phyloP scores from a whole-genome alignment of 1,284 basidiomycete genomes.

The Malassezia psittaci region DNA sequence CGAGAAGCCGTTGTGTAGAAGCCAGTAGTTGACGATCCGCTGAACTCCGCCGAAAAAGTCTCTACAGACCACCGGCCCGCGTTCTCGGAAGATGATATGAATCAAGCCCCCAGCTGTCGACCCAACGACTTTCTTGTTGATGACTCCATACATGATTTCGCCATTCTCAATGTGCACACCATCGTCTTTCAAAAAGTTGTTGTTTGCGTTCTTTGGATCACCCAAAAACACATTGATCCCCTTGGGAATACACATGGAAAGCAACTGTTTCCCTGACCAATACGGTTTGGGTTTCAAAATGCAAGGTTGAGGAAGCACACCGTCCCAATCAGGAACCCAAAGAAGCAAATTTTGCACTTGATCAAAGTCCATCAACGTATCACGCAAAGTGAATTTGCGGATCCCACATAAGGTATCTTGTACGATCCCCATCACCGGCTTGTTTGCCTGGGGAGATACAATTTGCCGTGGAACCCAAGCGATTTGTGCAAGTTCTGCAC shows the following conservation, averaged over 20 bases:
- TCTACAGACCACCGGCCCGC: conserved; percentile 84
- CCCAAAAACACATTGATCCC: conserved; percentile 74
- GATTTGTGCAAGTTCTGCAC: conserved; percentile 92
- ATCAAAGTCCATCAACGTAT: conserved; percentile 50
- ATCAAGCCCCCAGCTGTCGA: conserved; percentile 79
- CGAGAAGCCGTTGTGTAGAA: conserved; percentile 96
- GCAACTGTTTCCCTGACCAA: conserved; percentile 96
- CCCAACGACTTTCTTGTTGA: conserved; percentile 97
- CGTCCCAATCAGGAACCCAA: conserved; percentile 97
- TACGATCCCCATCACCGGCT: conserved; percentile 99
- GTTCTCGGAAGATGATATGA: conserved; percentile 94
- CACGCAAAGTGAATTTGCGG: conserved; percentile 90
- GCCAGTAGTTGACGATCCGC: conserved; percentile 93
- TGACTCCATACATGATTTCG: conserved; percentile 85
- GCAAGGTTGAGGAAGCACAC: conserved; percentile 77
- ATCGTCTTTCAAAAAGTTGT: conserved; percentile 57
- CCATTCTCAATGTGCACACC: conserved; percentile 96
- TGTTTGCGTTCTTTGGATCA: conserved; percentile 33
- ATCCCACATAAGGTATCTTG: conserved; percentile 97
- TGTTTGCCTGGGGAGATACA: conserved; percentile 97
- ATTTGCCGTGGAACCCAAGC: conserved; percentile 99
- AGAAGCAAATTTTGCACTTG: conserved; percentile 84
- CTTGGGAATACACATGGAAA: conserved; percentile 83
- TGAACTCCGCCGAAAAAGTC: conserved; percentile 88
- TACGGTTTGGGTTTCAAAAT: conserved; percentile 93